Conservation (phyloP, 257 asterid species). For the Dorcoceras hygrometricum region DNA sequence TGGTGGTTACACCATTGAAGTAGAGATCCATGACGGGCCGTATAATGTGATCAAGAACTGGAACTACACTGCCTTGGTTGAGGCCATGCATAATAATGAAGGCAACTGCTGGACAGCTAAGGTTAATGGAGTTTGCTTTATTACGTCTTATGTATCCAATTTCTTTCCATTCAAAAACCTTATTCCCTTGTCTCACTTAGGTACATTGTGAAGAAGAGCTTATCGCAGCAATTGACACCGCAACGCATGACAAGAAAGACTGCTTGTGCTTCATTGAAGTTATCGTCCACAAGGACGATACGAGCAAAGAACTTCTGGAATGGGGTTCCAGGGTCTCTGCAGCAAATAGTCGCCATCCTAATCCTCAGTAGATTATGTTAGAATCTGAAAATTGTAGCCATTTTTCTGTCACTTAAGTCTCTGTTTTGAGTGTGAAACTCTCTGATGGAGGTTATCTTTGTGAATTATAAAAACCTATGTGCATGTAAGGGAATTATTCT, state of each 20-base stretch:
- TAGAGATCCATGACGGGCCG: constrained; percentile 83
- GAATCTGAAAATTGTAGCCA: not conserved
- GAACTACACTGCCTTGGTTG: constrained; percentile 72
- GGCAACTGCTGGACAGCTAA: constrained; percentile 91
- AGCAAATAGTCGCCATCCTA: constrained; percentile 80
- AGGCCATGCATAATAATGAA: constrained; percentile 72
- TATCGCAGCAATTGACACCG: constrained; percentile 54
- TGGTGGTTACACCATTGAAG: constrained; percentile 81
- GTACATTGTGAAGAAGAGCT: constrained; percentile 65
- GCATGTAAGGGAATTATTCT: not conserved
- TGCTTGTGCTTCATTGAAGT: constrained; percentile 77
- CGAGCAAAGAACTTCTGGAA: constrained; percentile 85
- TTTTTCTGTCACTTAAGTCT: not conserved
- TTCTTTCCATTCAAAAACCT: not conserved
- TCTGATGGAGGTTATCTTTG: not conserved
- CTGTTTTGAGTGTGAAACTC: not conserved
- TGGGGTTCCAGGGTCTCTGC: constrained; percentile 89
- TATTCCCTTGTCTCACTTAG: constrained; percentile 23
- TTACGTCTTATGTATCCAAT: not conserved
- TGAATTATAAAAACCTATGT: not conserved
- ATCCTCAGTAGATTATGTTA: constrained; percentile 51
- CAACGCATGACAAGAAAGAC: constrained; percentile 52
- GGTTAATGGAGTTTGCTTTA: constrained; percentile 35
- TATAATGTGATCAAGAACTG: constrained; percentile 89
- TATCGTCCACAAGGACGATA: constrained; percentile 78